Evolutionary conservation across 73 alveolate species (phyloP).

Genomic region (Loxodes magnus): DNA sequence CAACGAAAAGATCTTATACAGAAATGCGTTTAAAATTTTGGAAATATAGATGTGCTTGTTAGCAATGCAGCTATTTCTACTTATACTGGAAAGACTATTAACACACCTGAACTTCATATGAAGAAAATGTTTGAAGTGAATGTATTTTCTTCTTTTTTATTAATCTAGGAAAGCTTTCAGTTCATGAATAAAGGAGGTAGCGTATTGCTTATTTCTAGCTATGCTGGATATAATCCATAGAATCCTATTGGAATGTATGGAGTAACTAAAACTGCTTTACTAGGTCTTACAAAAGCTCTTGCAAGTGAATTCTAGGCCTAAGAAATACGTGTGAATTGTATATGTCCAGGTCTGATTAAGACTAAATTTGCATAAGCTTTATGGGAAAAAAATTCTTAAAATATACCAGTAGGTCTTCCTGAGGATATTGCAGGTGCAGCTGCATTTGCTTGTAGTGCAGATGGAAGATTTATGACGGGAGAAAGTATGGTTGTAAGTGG

Average conservation of each 20-base stretch:
- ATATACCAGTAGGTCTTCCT: slow-evolving; percentile 3
- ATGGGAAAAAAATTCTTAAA: slow-evolving; percentile 23
- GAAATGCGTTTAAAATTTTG: slow-evolving; percentile 52
- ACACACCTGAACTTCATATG: slow-evolving; percentile 47
- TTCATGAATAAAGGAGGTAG: slow-evolving; percentile 37
- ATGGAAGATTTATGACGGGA: slow-evolving; percentile 38
- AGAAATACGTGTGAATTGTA: slow-evolving; percentile 71
- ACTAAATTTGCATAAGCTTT: slow-evolving; percentile 54
- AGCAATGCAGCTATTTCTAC: slow-evolving; percentile 73
- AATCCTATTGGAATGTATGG: slow-evolving; percentile 62
- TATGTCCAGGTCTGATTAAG: slow-evolving; percentile 82
- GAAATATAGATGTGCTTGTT: slow-evolving; percentile 67
- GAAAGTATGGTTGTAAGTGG: slow-evolving; percentile 41
- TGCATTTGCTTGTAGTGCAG: slow-evolving; percentile 27
- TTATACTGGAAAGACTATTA: slow-evolving; percentile 49
- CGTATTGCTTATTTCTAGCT: slow-evolving; percentile 48
- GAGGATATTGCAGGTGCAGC: slow-evolving; percentile 24
- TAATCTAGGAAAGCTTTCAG: slow-evolving; percentile 57
- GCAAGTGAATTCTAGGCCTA: slow-evolving; percentile 29
- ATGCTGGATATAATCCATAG: slow-evolving; percentile 45
- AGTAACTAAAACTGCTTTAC: slow-evolving; percentile 75
- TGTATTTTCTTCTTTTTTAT: slow-evolving; percentile 51
- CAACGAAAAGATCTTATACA: slow-evolving; percentile 46
- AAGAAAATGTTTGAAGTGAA: slow-evolving; percentile 72
- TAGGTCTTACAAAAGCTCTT: slow-evolving; percentile 54